These are phyloP conservation scores for Leishmania major DNA, from an alignment of 208 protist genomes.

Conservation along the genomic window DNA sequence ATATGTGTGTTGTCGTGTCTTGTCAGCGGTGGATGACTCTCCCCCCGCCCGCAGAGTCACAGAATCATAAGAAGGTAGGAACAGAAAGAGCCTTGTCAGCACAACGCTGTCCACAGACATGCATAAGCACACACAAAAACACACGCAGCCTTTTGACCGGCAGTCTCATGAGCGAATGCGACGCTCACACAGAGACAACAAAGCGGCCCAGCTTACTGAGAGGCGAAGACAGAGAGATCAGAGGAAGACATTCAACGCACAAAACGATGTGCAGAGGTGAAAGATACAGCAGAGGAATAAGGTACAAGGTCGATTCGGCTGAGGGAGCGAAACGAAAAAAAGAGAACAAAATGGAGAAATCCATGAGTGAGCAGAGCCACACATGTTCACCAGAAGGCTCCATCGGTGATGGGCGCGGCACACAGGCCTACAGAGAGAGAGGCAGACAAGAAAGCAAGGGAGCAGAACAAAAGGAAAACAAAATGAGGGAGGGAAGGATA, in stretches of 20 bases:
- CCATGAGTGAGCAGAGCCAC: not conserved
- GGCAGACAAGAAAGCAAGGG: not conserved
- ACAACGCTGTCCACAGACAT: not conserved
- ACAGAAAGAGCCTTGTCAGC: not conserved
- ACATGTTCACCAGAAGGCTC: not conserved
- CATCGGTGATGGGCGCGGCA: not conserved
- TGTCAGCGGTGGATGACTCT: not conserved
- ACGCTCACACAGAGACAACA: not conserved
- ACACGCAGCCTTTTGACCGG: not conserved
- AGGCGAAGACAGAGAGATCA: not conserved
- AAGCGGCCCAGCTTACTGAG: not conserved
- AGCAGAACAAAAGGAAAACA: not conserved
- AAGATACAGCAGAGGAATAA: not conserved
- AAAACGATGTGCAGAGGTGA: not conserved
- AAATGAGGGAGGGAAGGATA: not conserved
- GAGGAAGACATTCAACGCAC: not conserved
- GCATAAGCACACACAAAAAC: not conserved
- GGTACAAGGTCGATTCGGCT: not conserved
- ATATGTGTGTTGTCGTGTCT: not conserved
- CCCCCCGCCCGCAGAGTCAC: not conserved
- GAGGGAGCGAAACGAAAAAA: conserved; percentile 10
- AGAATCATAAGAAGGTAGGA: not conserved
- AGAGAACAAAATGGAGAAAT: not conserved
- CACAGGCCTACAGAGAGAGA: not conserved
- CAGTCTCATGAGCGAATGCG: not conserved